Conservation (phyloP, 2,329 filamentous ascomycete genomes). For the Escovopsis weberi region DNA sequence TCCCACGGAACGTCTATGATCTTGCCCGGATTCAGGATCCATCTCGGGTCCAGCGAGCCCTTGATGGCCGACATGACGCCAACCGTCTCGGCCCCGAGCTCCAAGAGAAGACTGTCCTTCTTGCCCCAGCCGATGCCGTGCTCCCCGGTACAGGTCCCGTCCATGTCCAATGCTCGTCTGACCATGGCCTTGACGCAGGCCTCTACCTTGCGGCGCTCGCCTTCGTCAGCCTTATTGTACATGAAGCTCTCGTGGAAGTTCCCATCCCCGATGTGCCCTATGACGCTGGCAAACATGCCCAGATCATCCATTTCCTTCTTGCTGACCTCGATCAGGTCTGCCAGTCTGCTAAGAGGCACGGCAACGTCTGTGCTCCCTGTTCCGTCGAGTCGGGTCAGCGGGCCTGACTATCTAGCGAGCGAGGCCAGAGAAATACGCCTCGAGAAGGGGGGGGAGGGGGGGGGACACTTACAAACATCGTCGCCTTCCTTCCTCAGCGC, state of each 20-base stretch:
- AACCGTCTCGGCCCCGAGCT: slow-evolving; percentile 68
- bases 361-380: slow-evolving; percentile 69
- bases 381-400: background rate
- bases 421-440: background rate
- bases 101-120: slow-evolving; percentile 63
- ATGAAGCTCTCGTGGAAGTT: slow-evolving; percentile 93
- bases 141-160: slow-evolving; percentile 82
- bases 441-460: no score
- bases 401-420: background rate
- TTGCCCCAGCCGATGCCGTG: slow-evolving; percentile 79
- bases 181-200: slow-evolving; percentile 83
- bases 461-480: slow-evolving; percentile 48
- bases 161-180: slow-evolving; percentile 79
- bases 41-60: slow-evolving; percentile 64
- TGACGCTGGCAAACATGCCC: slow-evolving; percentile 71
- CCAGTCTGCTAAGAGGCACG: slow-evolving; percentile 60
- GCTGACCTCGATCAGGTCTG: slow-evolving; percentile 65
- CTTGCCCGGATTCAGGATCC: slow-evolving; percentile 87
- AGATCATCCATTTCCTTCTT: slow-evolving; percentile 82
- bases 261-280: slow-evolving; percentile 85
- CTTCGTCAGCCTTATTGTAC: slow-evolving; percentile 57
- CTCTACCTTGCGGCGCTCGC: slow-evolving; percentile 62
- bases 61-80: slow-evolving; percentile 79
- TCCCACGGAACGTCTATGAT: slow-evolving; percentile 57
- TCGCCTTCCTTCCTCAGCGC: slow-evolving; percentile 50